These are phyloP conservation scores for Pythium aristosporum DNA, from an alignment of 352 stramenopile species.

Conservation along the genomic window DNA sequence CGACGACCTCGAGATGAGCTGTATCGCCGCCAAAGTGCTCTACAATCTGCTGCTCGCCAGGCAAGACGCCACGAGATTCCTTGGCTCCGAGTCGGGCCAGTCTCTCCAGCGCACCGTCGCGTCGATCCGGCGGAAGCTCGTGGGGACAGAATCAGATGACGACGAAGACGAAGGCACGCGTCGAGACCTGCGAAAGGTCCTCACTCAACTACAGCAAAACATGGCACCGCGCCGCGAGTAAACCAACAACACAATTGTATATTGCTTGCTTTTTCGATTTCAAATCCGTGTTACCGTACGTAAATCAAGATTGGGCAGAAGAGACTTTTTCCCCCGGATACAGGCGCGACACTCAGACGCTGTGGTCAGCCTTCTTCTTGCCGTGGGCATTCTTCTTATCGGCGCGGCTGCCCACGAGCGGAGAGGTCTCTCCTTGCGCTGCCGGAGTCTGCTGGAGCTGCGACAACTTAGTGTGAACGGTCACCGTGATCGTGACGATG, in stretches of 20 bases:
- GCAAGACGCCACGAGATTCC: neutral
- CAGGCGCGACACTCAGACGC: slow-evolving; percentile 17
- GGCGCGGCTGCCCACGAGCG: slow-evolving; percentile 34
- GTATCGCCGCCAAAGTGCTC: slow-evolving; percentile 79
- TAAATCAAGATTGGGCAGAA: neutral
- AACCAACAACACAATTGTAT: neutral
- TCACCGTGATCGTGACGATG: slow-evolving; percentile 38
- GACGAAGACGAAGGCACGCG: slow-evolving; percentile 2
- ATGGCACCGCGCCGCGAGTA: slow-evolving; percentile 15
- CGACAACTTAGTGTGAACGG: slow-evolving; percentile 52
- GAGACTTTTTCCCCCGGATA: neutral
- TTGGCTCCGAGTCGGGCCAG: neutral
- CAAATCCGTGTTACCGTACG: neutral
- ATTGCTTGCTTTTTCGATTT: neutral
- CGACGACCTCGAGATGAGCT: slow-evolving; percentile 70
- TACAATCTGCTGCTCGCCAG: slow-evolving; percentile 74
- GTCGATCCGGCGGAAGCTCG: slow-evolving; percentile 31
- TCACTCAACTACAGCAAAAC: slow-evolving; percentile 43
- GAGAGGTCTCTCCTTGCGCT: slow-evolving; percentile 38
- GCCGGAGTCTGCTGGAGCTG: slow-evolving; percentile 18
- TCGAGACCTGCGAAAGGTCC: slow-evolving; percentile 40
- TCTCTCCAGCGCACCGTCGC: slow-evolving; percentile 33
- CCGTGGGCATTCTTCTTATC: slow-evolving; percentile 4
- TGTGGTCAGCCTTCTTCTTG: slow-evolving; percentile 20
- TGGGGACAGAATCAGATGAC: slow-evolving; percentile 21